These are phyloP conservation scores for Metschnikowia similis DNA, from an alignment of 805 yeast genomes.

Conservation along the genomic window DNA sequence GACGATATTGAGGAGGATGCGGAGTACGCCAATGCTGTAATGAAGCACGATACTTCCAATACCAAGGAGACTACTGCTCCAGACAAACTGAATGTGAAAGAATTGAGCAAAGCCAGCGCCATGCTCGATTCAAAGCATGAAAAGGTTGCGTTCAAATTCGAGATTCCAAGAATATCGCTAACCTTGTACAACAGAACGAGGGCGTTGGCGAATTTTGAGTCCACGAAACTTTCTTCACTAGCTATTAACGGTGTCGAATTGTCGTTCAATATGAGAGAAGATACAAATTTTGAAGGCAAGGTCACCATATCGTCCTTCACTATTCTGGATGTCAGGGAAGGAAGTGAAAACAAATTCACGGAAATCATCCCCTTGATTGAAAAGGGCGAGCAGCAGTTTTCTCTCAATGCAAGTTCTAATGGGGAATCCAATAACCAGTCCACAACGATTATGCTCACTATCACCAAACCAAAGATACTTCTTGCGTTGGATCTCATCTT, in stretches of 20 bases:
- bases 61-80: neutral
- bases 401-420: slow-evolving; percentile 47
- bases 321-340: slow-evolving; percentile 66
- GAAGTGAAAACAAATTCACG: slow-evolving; percentile 63
- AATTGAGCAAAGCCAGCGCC: slow-evolving; percentile 5
- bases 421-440: slow-evolving; percentile 36
- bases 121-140: slow-evolving; percentile 25
- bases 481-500: slow-evolving; percentile 83
- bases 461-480: slow-evolving; percentile 77
- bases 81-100: neutral
- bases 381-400: slow-evolving; percentile 66
- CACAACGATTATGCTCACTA: slow-evolving; percentile 50
- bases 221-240: slow-evolving; percentile 30
- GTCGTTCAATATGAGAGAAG: slow-evolving; percentile 46
- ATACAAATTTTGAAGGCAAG: slow-evolving; percentile 55
- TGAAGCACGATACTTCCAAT: slow-evolving; percentile 20
- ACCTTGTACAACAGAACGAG: slow-evolving; percentile 54
- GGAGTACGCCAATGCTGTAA: slow-evolving; percentile 53
- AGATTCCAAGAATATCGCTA: slow-evolving; percentile 60
- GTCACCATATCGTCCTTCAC: slow-evolving; percentile 67
- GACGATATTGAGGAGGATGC: slow-evolving; percentile 63
- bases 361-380: slow-evolving; percentile 73
- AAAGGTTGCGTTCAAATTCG: slow-evolving; percentile 47
- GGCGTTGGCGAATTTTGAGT: slow-evolving; percentile 28
- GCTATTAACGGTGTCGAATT: slow-evolving; percentile 58